Evolutionary conservation across 441 rosid species (phyloP), one percentile per base, ranked within the genome.

Genomic region (Populus tomentosa): DNA sequence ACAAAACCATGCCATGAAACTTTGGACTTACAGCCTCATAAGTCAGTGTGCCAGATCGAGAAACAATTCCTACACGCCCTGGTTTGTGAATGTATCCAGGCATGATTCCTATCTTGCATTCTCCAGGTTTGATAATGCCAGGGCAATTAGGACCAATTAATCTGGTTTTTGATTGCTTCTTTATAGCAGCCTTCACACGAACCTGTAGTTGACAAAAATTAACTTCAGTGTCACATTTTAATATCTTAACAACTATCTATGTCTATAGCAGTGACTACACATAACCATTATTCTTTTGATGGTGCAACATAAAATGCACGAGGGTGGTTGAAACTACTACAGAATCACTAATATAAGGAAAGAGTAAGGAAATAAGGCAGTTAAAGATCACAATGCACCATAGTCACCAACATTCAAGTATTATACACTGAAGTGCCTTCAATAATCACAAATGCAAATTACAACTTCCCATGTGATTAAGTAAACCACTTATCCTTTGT

Each of bases 71-170:
- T 46, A 91, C 75, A 74, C 94, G 90, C 33, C 98, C 98, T 65
- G 97, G 97, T 80, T 92, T 91, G 85, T 94, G 97, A 81, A 94
- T 92, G 77, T 92, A 92, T 28, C 97, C 98, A 6, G 97, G 98
- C 98, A 94, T 94, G 65, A 94, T 94, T 65, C 98, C 98, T 59
- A 94, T 89, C 84, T 94, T 94, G 85, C 98, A 94, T 82, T 94
- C 97, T 72, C 98, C 98, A 64, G 98, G 98, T 76, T 92, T 92
- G 78, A 94, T 94, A 72, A 94, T 89, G 21, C 98, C 98, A 76
- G 98, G 98, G 80, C 98, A 94, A 82, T 94, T 94, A 50, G 98
- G 98, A 72, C 98, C 97, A 84, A 92, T 91, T 77, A 94, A 75
- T 72, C 91, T 85, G 78, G 98, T 94, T 86, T 87, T 94, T 16